Evolutionary conservation across 139 green algal species (phyloP).

Genomic region (Chlorella sorokiniana): DNA sequence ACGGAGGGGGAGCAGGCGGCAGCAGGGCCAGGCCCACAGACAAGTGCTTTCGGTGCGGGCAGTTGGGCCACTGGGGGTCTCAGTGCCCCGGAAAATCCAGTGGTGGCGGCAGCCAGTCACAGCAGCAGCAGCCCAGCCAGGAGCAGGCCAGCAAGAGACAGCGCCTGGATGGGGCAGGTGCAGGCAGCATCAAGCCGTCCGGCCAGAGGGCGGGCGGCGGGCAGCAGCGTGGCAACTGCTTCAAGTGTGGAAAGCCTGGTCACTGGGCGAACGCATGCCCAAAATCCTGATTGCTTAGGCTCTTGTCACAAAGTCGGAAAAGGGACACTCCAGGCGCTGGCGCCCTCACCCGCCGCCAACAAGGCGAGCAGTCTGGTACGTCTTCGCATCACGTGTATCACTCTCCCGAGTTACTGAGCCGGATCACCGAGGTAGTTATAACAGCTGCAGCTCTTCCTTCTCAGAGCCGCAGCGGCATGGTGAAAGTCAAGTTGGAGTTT

Average conservation of each 20-base stretch:
- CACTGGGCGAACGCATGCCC: background rate
- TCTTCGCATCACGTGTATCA: too few species aligned
- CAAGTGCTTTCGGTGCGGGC: slow-evolving; percentile 9
- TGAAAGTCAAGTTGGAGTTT: background rate
- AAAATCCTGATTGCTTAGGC: too few species aligned
- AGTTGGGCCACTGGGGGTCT: slow-evolving; percentile 2
- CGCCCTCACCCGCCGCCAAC: too few species aligned
- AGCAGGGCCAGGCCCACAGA: background rate
- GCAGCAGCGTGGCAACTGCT: background rate
- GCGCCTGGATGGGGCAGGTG: too few species aligned
- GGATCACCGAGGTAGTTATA: too few species aligned
- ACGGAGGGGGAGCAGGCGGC: background rate
- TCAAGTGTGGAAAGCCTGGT: background rate
- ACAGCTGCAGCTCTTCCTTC: too few species aligned
- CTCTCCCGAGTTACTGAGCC: too few species aligned
- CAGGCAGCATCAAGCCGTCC: background rate
- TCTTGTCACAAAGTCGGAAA: too few species aligned
- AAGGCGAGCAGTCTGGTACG: too few species aligned
- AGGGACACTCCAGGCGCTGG: too few species aligned
- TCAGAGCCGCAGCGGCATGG: background rate
- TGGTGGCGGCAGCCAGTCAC: too few species aligned
- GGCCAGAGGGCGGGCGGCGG: background rate
- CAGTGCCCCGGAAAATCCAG: too few species aligned
- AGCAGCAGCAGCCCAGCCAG: background rate
- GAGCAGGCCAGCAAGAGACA: background rate